These are phyloP conservation scores for Kokia cookei DNA, from an alignment of 441 rosid species.

Conservation along the genomic window DNA sequence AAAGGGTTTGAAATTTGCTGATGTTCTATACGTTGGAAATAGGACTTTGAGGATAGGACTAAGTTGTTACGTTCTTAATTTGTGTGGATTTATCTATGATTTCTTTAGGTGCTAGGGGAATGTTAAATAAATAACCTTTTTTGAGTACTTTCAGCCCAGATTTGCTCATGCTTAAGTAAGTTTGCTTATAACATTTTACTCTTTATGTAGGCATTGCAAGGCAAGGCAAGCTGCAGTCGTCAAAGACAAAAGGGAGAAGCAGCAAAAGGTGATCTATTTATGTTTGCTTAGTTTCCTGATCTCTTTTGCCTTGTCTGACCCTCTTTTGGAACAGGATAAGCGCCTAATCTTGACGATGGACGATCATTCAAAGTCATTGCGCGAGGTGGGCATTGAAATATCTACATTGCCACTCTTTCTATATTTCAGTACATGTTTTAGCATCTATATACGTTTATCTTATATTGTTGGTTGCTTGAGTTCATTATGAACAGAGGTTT, in stretches of 20 bases:
- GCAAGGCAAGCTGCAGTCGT: slow-evolving; percentile 80
- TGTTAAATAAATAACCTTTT: background rate
- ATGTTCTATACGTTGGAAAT: background rate
- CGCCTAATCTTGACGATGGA: slow-evolving; percentile 89
- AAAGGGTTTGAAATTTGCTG: background rate
- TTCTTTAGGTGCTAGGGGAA: background rate
- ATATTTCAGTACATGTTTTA: background rate
- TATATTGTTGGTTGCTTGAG: background rate
- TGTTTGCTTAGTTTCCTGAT: background rate
- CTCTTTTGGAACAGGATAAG: slow-evolving; percentile 57
- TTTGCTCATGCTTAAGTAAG: background rate
- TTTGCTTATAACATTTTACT: background rate
- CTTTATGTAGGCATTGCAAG: slow-evolving; percentile 72
- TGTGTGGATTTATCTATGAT: background rate
- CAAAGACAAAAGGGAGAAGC: slow-evolving; percentile 89
- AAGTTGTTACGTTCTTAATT: background rate
- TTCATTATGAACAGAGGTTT: background rate
- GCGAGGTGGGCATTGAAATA: slow-evolving; percentile 45
- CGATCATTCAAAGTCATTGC: slow-evolving; percentile 81
- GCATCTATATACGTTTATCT: background rate
- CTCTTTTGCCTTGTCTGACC: slow-evolving; percentile 7
- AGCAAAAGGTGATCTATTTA: slow-evolving; percentile 60
- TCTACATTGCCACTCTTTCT: slow-evolving; percentile 3
- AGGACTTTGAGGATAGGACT: background rate
- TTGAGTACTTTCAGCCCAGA: background rate